Evolutionary conservation across 768 basidiomycete species (phyloP).

Genomic region (Termitomyces sp.): DNA sequence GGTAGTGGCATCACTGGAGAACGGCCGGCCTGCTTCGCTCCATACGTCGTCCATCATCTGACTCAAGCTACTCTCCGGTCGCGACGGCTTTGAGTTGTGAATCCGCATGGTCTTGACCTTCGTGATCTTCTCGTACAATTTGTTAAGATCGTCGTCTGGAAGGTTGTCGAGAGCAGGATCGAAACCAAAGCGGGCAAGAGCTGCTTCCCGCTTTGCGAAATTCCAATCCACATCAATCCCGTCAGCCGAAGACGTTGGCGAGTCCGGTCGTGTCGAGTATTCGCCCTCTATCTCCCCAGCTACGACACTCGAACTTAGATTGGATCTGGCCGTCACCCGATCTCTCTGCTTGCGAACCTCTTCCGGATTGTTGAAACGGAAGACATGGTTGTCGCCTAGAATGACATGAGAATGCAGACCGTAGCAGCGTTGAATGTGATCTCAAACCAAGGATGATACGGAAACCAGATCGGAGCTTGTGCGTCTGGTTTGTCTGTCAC

Average conservation of each 20-base stretch:
- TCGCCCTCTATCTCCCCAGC: conserved; percentile 61
- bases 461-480: conserved; percentile 89
- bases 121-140: conserved; percentile 90
- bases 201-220: conserved; percentile 94
- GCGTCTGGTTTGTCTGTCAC: conserved; percentile 35
- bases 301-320: conserved; percentile 56
- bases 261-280: conserved; percentile 69
- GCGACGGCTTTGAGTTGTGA: conserved; percentile 61
- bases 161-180: conserved; percentile 90
- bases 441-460: conserved; percentile 89
- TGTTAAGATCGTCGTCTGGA: conserved; percentile 92
- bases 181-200: conserved; percentile 76
- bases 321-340: conserved; percentile 69
- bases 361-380: conserved; percentile 94
- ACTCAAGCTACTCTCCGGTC: conserved; percentile 86
- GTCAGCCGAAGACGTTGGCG: conserved; percentile 63
- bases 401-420: conserved; percentile 6
- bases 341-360: conserved; percentile 90
- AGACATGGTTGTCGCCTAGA: conserved; percentile 92
- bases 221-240: conserved; percentile 91
- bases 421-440: conserved; percentile 4
- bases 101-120: conserved; percentile 87
- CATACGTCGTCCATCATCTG: conserved; percentile 76
- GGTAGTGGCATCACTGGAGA: conserved; percentile 60
- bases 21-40: conserved; percentile 82